Evolutionary conservation across 129 eudicot genomes (phyloP), one percentile per base, ranked within the genome.

Genomic region (Scalesia atractyloides): DNA sequence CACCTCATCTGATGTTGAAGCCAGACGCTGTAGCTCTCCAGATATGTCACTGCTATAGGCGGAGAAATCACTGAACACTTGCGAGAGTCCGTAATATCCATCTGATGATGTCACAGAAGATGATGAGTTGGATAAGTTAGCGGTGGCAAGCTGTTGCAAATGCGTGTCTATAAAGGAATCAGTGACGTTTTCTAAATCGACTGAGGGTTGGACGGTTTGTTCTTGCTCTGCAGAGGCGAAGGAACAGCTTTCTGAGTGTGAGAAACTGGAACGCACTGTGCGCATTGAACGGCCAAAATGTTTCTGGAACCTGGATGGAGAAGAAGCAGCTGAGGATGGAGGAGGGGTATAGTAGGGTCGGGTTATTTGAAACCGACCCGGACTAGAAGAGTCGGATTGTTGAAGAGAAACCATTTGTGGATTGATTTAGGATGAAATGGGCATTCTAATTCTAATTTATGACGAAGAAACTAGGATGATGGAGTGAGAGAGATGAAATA

Each of bases 241-340:
- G 34, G 62, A 82, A 5, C 59, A 71, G 67, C 51, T 69, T 30
- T 82, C 94, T 17, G 89, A 60, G 1, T 70, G 71, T 78, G 41
- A 82, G 69, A 86, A 46, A 43, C 66, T 85, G 26, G 98, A 92
- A 9, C 98, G 95, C 53, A 92, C 73, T 1, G 96, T 92, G 17
- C 98, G 75, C 98, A 89, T 92, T 43, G 98, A 92, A 3, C 98
- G 95, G 52, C 89, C 98, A 1, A 79, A 60, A 30, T 85, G 79
- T 6, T 91, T 84, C 67, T 84, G 84, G 52, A 88, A 77, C 48
- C 76, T 79, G 56, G 71, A 74, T 4, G 73, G 79, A 0, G 92
- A 66, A 48, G 91, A 86, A 19, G 89, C 72, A 18, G 89, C 72
- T 5, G 92, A 86, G 11, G 89, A 80, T 3, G 88, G 79, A 30